phyloP scores from a whole-genome alignment of 305 asterid genomes.

The Ilex paraguariensis region DNA sequence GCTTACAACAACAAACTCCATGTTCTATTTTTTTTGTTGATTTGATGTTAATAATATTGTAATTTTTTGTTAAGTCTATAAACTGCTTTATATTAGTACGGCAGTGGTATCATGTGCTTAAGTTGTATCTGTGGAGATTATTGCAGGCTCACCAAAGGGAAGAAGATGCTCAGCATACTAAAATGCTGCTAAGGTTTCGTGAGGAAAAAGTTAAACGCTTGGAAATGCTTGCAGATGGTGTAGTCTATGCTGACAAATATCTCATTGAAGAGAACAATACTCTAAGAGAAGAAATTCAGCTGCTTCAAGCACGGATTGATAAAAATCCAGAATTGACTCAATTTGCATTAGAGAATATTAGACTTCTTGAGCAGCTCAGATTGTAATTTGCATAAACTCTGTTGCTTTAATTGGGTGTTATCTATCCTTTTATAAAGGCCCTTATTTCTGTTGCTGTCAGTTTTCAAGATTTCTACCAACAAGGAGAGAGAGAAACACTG shows the following conservation, averaged over 20 bases:
- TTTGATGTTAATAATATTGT: too few relatives aligned
- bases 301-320: slow-evolving; percentile 39
- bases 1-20: not conserved
- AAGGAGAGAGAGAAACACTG: slow-evolving; percentile 47
- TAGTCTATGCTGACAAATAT: slow-evolving; percentile 41
- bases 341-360: slow-evolving; percentile 41
- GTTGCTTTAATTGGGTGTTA: slow-evolving; percentile 8
- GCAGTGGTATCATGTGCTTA: not conserved
- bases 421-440: slow-evolving; percentile 2
- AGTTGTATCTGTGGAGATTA: not conserved
- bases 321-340: slow-evolving; percentile 40
- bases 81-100: too few relatives aligned
- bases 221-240: slow-evolving; percentile 45
- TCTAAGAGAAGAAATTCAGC: slow-evolving; percentile 45
- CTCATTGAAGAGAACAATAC: slow-evolving; percentile 45
- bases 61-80: too few relatives aligned
- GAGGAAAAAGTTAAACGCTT: slow-evolving; percentile 50
- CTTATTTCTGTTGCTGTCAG: slow-evolving; percentile 22
- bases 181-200: slow-evolving; percentile 46
- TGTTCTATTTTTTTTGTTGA: too few relatives aligned
- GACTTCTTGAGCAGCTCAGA: slow-evolving; percentile 43
- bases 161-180: slow-evolving; percentile 45
- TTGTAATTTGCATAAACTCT: slow-evolving; percentile 26
- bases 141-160: slow-evolving; percentile 49
- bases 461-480: slow-evolving; percentile 43